Evolutionary conservation across 306 rosid genomes (phyloP), one percentile per base, ranked within the genome.

Genomic region (Hylodesmum podocarpum): DNA sequence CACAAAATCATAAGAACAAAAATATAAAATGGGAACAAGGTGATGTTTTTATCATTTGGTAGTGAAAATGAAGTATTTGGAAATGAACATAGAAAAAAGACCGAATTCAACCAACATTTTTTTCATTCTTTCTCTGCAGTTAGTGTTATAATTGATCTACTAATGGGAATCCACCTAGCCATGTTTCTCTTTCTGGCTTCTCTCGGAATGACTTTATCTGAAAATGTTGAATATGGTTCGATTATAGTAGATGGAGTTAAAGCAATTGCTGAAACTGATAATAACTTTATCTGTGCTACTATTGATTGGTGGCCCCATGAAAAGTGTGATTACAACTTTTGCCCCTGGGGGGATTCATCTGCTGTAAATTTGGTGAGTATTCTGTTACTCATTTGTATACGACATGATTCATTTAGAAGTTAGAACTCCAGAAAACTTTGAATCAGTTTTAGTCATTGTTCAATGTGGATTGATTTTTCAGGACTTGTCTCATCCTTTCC

Each of bases 251-350:
- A 89, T 66, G 99, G 98, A 70, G 76, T 79, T 65, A 63, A 49
- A 65, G 53, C 80, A 51, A 81, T 81, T 70, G 93, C 90, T 37
- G 88, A 83, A 67, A 82, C 81, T 55, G 99, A 92, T 84, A 87
- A 86, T 24, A 89, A 88, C 75, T 95, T 85, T 63, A 77, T 95
- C 51, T 95, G 99, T 88, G 99, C 99, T 58, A 95, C 99, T 66
- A 78, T 95, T 82, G 99, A 95, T 89, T 95, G 97, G 99, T 95
- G 99, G 99, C 93, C 93, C 76, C 89, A 84, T 66, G 93, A 91
- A 31, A 95, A 95, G 82, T 95, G 99, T 33, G 81, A 91, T 83
- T 95, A 95, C 82, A 84, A 82, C 81, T 85, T 86, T 24, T 95
- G 99, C 80, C 94, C 97, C 4, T 95, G 99, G 99, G 97, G 90